Percentiles rank a stretch among this genome's conserved stretches.
Conservation (phyloP, 2,329 filamentous ascomycete genomes). For the Apiospora hydei region DNA sequence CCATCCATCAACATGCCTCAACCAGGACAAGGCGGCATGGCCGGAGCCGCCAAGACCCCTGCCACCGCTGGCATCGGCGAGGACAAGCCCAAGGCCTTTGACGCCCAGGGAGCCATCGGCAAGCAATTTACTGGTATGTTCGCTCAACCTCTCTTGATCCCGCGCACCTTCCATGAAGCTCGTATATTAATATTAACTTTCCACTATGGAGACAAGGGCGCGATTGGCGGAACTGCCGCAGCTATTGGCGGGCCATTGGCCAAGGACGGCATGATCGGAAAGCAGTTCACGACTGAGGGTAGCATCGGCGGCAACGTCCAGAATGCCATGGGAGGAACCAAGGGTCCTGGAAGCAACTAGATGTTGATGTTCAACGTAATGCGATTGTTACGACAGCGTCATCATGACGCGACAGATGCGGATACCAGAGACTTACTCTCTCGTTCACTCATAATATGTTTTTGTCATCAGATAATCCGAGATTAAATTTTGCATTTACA, state of each 20-base stretch:
- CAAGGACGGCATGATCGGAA: slow-evolving; percentile 61
- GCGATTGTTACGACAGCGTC: background rate
- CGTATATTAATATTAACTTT: background rate
- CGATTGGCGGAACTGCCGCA: slow-evolving; percentile 57
- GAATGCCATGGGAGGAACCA: slow-evolving; percentile 49
- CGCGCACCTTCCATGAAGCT: background rate
- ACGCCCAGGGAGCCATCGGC: slow-evolving; percentile 58
- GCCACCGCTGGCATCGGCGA: slow-evolving; percentile 41
- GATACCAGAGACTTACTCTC: too few species aligned
- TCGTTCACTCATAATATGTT: background rate
- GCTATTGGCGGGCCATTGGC: slow-evolving; percentile 57
- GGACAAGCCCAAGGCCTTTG: slow-evolving; percentile 51
- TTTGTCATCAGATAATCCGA: accelerated
- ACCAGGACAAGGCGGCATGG: slow-evolving; percentile 38
- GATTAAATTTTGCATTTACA: background rate
- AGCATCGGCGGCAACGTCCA: slow-evolving; percentile 62
- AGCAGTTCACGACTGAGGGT: slow-evolving; percentile 61
- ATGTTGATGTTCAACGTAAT: too few species aligned
- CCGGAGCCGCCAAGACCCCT: slow-evolving; percentile 39
- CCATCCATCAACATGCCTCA: slow-evolving; percentile 39
- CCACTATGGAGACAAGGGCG: slow-evolving; percentile 48
- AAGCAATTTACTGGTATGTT: slow-evolving; percentile 61
- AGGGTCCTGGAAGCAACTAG: slow-evolving; percentile 37
- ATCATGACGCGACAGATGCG: background rate
- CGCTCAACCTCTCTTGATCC: background rate